Conservation (phyloP, 75 land plant species). For the Larix kaempferi region DNA sequence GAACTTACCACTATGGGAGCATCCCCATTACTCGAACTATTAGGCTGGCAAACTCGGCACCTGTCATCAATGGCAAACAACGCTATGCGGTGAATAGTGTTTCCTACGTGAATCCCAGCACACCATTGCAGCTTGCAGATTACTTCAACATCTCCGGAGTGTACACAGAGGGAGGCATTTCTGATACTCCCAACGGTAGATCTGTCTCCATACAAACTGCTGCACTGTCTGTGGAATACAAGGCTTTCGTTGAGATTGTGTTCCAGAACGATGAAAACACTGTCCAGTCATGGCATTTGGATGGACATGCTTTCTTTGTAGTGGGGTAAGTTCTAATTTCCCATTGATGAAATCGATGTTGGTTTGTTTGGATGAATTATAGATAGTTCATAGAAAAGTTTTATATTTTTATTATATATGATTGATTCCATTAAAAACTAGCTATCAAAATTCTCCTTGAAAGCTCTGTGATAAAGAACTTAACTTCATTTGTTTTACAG, state of each 20-base stretch:
- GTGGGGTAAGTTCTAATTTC: constrained; percentile 61
- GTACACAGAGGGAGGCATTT: constrained; percentile 44
- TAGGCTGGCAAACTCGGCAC: constrained; percentile 30
- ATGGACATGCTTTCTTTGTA: constrained; percentile 87
- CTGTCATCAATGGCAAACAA: constrained; percentile 40
- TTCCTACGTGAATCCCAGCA: constrained; percentile 54
- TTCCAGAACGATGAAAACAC: constrained; percentile 79
- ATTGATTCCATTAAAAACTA: too few relatives aligned
- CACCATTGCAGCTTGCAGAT: constrained; percentile 93
- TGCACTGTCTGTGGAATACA: constrained; percentile 41
- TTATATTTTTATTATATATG: too few relatives aligned
- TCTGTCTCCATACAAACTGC: constrained; percentile 39
- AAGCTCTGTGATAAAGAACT: not conserved
- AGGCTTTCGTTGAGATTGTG: constrained; percentile 74
- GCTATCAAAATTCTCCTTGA: too few relatives aligned
- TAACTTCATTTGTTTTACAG: constrained; percentile 13
- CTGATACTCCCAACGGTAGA: constrained; percentile 32
- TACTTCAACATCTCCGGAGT: constrained; percentile 65
- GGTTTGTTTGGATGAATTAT: too few relatives aligned
- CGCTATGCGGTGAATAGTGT: constrained; percentile 67
- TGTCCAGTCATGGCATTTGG: constrained; percentile 85
- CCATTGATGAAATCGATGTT: too few relatives aligned
- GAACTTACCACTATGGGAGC: constrained; percentile 65
- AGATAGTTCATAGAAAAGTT: too few relatives aligned
- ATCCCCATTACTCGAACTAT: constrained; percentile 51